These are phyloP conservation scores for Stygiomarasmius scandens DNA, from an alignment of 1,284 basidiomycete species.

Conservation along the genomic window DNA sequence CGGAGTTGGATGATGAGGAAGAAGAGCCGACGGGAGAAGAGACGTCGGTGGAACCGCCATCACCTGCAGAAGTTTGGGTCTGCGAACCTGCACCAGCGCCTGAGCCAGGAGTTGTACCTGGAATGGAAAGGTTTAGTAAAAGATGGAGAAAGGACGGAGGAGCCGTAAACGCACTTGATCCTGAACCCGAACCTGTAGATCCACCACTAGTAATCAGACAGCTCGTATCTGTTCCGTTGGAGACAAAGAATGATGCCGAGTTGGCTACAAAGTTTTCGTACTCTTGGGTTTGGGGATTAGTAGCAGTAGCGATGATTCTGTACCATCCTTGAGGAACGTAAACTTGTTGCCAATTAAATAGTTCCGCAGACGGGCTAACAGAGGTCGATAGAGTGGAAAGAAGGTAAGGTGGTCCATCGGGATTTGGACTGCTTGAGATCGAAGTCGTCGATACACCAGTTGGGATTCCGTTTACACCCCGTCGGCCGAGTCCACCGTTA, in stretches of 20 bases:
- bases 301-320: constrained; percentile 6
- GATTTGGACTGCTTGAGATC: neutral
- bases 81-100: neutral
- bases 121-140: constrained; percentile 2
- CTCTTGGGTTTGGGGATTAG: neutral
- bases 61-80: neutral
- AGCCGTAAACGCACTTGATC: neutral
- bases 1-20: constrained; percentile 1
- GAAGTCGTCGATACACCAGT: constrained; percentile 1
- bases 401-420: neutral
- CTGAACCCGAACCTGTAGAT: neutral
- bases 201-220: no score
- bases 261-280: neutral
- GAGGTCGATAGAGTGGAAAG: constrained; percentile 5
- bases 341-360: neutral
- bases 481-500: neutral
- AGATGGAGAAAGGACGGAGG: constrained; percentile 2
- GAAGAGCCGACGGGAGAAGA: constrained; percentile 1
- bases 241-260: neutral
- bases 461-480: neutral
- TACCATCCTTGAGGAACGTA: constrained; percentile 14
- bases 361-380: constrained; percentile 1
- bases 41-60: neutral
- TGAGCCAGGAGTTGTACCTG: neutral
- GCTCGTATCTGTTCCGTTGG: constrained; percentile 3